Evolutionary conservation across 768 basidiomycete species (phyloP), one percentile per base, ranked within the genome.

Genomic region (Naematelia aurantialba): DNA sequence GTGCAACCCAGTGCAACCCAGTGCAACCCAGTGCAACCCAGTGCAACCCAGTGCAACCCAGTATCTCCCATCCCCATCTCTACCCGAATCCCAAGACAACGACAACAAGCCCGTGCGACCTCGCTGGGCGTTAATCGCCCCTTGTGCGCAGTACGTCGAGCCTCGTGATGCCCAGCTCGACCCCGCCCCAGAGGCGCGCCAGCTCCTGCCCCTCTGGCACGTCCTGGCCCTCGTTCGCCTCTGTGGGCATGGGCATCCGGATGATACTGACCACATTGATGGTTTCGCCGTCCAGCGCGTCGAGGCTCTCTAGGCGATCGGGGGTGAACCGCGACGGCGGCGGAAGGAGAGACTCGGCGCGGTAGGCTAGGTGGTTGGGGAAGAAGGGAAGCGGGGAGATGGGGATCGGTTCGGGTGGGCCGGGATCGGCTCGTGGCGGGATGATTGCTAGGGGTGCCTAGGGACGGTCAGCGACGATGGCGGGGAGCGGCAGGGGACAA

Each of bases 311-410:
- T 5, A 45, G 25, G 10, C 53, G 27, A 24, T 45, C 52, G 25
- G 26, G 31, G 8, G 42, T 26, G 55, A 62, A 70, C 39, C 56
- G 39, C 10, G 64, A 30, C 14, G 65, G 63, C 1, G 62, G 65
- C 5, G 69, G 59, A 1, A 53, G n/a, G 24, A 68, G 51, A 4
- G 66, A 55, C 45, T 54, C 53, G 11, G 69, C 59, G 17, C 69
- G 56, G 51, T 74, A 74, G 0, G 72, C 69, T 21, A 70, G 62
- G 30, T 71, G 67, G 39, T 63, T 59, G 1, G 72, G 72, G 62
- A 74, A 74, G 45, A 49, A 71, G 12, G 61, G 62, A 2, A 74
- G 50, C 5, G 21, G 21, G 2, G 72, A 74, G 30, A 34, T 19
- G 5, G 66, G 67, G 24, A 61, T 57, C 22, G 69, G 64, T 13